Conservation (phyloP, 176 grass and related monocot genomes). For the Guadua angustifolia region DNA sequence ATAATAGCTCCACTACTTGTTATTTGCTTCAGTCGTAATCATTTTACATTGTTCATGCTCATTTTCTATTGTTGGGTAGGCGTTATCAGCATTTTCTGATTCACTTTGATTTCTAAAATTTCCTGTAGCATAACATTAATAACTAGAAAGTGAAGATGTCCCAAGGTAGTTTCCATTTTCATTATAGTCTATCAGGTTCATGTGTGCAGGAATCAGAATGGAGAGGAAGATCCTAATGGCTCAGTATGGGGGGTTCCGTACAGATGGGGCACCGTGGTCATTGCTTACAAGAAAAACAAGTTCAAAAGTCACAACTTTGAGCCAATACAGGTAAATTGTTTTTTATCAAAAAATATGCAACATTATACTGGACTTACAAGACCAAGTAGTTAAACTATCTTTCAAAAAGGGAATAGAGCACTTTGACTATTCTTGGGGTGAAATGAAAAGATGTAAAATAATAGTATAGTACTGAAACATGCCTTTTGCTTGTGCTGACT, state of each 20-base stretch:
- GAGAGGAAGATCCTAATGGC: slow-evolving; percentile 84
- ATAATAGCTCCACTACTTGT: neutral
- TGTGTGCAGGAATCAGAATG: slow-evolving; percentile 90
- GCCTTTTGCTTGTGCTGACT: slow-evolving; percentile 4
- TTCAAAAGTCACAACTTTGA: slow-evolving; percentile 81
- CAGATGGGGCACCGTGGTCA: slow-evolving; percentile 83
- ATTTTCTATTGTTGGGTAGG: slow-evolving; percentile 1
- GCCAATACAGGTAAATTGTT: slow-evolving; percentile 93
- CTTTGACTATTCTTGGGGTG: neutral
- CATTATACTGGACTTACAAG: neutral
- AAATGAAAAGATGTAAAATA: slow-evolving; percentile 15
- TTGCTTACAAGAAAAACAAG: slow-evolving; percentile 95
- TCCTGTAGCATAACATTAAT: neutral
- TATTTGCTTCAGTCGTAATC: neutral
- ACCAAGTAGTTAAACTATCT: neutral
- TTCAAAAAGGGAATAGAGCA: neutral
- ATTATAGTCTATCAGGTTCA: slow-evolving; percentile 84
- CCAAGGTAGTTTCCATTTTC: slow-evolving; percentile 47
- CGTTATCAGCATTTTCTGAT: neutral
- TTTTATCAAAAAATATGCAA: no score
- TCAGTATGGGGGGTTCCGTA: slow-evolving; percentile 79
- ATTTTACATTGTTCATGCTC: neutral
- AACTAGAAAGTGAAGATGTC: slow-evolving; percentile 18
- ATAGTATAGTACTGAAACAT: neutral
- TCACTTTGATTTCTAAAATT: neutral